phyloP scores from a whole-genome alignment of 805 yeast species.

The Hanseniaspora jakobsenii region DNA sequence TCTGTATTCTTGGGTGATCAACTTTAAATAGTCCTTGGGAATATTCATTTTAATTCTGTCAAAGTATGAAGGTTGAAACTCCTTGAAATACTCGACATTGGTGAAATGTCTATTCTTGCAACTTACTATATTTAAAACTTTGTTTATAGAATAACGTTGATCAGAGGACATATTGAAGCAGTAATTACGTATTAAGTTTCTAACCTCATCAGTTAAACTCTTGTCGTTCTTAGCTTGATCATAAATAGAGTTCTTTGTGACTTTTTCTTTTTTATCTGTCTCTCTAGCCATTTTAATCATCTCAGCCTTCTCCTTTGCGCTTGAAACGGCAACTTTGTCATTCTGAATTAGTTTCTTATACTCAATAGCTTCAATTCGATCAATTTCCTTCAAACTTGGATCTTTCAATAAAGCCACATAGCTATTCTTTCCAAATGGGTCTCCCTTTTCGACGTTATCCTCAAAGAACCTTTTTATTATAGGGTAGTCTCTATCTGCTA shows the following conservation, averaged over 20 bases:
- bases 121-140: constrained; percentile 30
- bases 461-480: background rate
- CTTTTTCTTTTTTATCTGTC: background rate
- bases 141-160: constrained; percentile 29
- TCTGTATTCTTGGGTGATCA: constrained; percentile 5
- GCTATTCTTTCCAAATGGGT: background rate
- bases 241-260: constrained; percentile 14
- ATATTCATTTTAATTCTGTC: constrained; percentile 9
- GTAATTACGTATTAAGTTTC: background rate
- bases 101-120: constrained; percentile 55
- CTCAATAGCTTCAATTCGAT: background rate
- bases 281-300: background rate
- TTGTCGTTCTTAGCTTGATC: background rate
- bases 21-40: background rate
- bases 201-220: background rate
- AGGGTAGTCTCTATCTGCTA: constrained; percentile 3
- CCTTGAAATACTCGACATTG: constrained; percentile 31
- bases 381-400: background rate
- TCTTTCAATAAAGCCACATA: background rate
- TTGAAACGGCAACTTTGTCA: too few relatives aligned
- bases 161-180: constrained; percentile 19
- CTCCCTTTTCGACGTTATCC: background rate
- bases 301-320: background rate
- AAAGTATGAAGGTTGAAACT: background rate
- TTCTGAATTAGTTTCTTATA: background rate